phyloP scores from a whole-genome alignment of 1,284 basidiomycete genomes.

The Ceratorhiza oryzae-sativae region DNA sequence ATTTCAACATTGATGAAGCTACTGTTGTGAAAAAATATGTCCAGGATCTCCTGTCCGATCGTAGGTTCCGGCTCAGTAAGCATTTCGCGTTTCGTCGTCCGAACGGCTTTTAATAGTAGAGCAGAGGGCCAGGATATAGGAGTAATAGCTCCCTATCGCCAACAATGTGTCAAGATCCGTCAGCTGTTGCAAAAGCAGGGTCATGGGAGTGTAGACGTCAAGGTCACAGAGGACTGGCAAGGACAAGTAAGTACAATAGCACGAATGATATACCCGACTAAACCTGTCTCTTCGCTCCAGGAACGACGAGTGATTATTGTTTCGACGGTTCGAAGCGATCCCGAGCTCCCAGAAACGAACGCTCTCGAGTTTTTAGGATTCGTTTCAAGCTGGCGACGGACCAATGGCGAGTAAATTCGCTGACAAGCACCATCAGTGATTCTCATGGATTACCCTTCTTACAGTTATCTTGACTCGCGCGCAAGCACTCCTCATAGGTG shows the following conservation, averaged over 20 bases:
- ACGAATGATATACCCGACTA: too few species aligned
- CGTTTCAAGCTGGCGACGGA: slow-evolving; percentile 64
- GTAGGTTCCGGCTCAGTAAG: slow-evolving; percentile 50
- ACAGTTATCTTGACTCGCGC: slow-evolving; percentile 64
- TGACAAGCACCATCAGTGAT: neutral
- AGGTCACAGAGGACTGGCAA: slow-evolving; percentile 67
- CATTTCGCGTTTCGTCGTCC: slow-evolving; percentile 3
- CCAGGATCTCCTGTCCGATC: slow-evolving; percentile 48
- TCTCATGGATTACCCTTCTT: too few species aligned
- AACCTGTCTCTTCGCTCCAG: slow-evolving; percentile 47
- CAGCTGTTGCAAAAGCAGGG: slow-evolving; percentile 50
- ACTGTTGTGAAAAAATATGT: slow-evolving; percentile 62
- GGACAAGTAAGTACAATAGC: slow-evolving; percentile 57
- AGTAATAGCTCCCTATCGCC: slow-evolving; percentile 63
- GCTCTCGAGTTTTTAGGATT: slow-evolving; percentile 59
- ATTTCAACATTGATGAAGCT: slow-evolving; percentile 68
- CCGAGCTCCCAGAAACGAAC: slow-evolving; percentile 58
- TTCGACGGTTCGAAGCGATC: slow-evolving; percentile 68
- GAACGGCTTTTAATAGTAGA: neutral
- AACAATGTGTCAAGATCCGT: slow-evolving; percentile 60
- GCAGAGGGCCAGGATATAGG: slow-evolving; percentile 59
- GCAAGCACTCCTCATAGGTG: slow-evolving; percentile 59
- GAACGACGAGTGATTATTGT: slow-evolving; percentile 66
- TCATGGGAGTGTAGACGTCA: slow-evolving; percentile 57
- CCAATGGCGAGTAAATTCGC: slow-evolving; percentile 61